Percentiles rank a stretch among this genome's conserved stretches.
Conservation (phyloP, 345 rosid species). For the Populus deltoides region DNA sequence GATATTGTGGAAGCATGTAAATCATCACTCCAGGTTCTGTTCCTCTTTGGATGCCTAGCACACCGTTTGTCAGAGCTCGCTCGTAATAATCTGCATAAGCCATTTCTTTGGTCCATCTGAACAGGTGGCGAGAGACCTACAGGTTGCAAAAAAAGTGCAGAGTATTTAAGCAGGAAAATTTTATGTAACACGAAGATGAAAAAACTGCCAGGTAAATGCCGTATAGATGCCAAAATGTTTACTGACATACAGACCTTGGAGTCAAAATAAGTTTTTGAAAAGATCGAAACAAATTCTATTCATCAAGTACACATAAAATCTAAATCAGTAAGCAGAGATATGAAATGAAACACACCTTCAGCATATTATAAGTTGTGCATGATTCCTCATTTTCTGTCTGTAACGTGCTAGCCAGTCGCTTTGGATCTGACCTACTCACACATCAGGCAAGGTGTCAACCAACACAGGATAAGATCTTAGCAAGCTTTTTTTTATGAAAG, state of each 20-base stretch:
- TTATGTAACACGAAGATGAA: not conserved
- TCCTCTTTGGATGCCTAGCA: constrained; percentile 86
- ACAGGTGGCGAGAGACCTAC: constrained; percentile 84
- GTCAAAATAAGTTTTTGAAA: not conserved
- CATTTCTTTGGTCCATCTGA: constrained; percentile 86
- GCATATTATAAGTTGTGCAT: constrained; percentile 93
- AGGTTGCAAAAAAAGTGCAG: constrained; percentile 1
- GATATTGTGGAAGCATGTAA: constrained; percentile 86
- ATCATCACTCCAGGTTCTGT: constrained; percentile 88
- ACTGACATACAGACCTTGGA: not conserved
- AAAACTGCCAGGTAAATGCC: not conserved
- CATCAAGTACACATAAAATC: not conserved
- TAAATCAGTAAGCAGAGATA: not conserved
- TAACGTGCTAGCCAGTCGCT: constrained; percentile 65
- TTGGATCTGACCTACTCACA: constrained; percentile 66
- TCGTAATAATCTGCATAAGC: constrained; percentile 93
- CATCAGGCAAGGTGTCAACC: constrained; percentile 10
- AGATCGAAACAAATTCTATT: not conserved
- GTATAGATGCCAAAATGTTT: not conserved
- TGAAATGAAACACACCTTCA: constrained; percentile 48
- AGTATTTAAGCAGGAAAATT: not conserved
- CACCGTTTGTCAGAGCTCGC: constrained; percentile 86
- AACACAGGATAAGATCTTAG: not conserved
- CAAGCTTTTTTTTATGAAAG: not conserved
- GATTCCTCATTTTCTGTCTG: constrained; percentile 79